Base-by-base conservation (phyloP, 148 eudicot genomes). In the Limonium bicolor region DNA sequence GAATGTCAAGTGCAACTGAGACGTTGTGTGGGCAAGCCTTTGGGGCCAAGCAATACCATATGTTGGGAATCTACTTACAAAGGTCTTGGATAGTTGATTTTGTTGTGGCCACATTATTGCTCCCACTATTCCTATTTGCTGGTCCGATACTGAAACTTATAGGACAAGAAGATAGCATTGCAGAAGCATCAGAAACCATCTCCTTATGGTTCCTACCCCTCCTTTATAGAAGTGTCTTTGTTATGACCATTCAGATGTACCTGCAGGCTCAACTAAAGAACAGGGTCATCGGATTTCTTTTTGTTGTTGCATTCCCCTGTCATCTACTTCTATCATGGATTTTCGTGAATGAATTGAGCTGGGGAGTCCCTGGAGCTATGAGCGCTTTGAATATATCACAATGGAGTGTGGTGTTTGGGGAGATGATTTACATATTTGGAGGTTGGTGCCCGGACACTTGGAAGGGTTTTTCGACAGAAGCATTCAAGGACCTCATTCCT, bases 1-100 rank as follows among this genome's bases (percentile, higher is more conserved):
- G n/a, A n/a, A n/a, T n/a, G n/a, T n/a, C n/a, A n/a, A n/a, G n/a
- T n/a, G 85, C 78, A 38, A 70, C 81, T 0, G 85, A 77, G 52
- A 65, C 82, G 20, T 74, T 74, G 7, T 82, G 93, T 46, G 86
- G 86, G 27, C 85, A 82, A 74, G 81, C 93, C 9, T 82, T 49
- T 36, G 93, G 93, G 40, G 93, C 82, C 8, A 55, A 67, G 32
- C 82, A 77, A 30, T 54, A 62, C 68, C 67, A 77, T 36, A 71
- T 82, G 76, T 63, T 77, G 76, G 93, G 86, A 0, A 66, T 82
- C 27, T 67, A 64, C 66, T 54, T 82, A 43, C 94, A 83, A 49
- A 41, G 66, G 36, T 83, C 87, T 3, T 83, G 87, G 94, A 58
- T 78, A 2, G 63, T 83, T 0, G 61, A 75, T 30, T 40, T 63